Percentiles rank a stretch among this genome's conserved stretches.
These are phyloP conservation scores for Ceratocystis alfenasii DNA, from an alignment of 2,329 filamentous ascomycete genomes.

Conservation along the genomic window DNA sequence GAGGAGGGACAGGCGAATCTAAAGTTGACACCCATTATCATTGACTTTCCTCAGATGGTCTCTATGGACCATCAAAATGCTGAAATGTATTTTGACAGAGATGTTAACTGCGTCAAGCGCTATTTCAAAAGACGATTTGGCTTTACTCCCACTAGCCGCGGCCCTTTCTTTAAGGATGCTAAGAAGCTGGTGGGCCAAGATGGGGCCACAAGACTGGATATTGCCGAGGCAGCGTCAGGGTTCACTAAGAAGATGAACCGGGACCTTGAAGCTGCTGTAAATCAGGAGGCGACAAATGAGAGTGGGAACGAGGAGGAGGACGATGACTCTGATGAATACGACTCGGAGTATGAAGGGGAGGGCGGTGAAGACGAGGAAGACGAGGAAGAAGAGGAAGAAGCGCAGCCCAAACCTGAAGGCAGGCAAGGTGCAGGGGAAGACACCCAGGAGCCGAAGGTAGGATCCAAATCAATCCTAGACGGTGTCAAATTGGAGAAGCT, in stretches of 20 bases:
- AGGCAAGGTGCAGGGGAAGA: slow-evolving; percentile 22
- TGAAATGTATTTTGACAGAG: slow-evolving; percentile 93
- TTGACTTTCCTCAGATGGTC: slow-evolving; percentile 97
- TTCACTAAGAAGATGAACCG: slow-evolving; percentile 97
- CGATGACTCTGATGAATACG: slow-evolving; percentile 28
- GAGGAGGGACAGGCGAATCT: slow-evolving; percentile 19
- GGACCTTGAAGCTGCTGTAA: slow-evolving; percentile 83
- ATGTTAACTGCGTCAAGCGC: slow-evolving; percentile 87
- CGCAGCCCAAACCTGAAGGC: slow-evolving; percentile 20
- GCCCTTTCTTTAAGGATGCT: slow-evolving; percentile 75
- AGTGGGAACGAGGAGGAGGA: slow-evolving; percentile 30
- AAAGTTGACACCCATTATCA: slow-evolving; percentile 65
- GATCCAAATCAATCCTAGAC: slow-evolving; percentile 20
- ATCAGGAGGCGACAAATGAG: slow-evolving; percentile 46
- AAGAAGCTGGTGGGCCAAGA: slow-evolving; percentile 59
- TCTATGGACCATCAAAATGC: slow-evolving; percentile 90
- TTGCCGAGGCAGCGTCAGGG: slow-evolving; percentile 80
- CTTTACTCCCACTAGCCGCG: slow-evolving; percentile 68
- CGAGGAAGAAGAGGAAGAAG: slow-evolving; percentile 24
- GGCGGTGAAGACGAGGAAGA: slow-evolving; percentile 27
- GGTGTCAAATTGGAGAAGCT: slow-evolving; percentile 26
- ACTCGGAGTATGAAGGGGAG: slow-evolving; percentile 26
- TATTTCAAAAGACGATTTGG: slow-evolving; percentile 86
- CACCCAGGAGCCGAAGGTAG: slow-evolving; percentile 7
- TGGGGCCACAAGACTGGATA: slow-evolving; percentile 61